Evolutionary conservation across 2,329 filamentous ascomycete genomes (phyloP).

Genomic region (Pseudogymnoascus sp.): DNA sequence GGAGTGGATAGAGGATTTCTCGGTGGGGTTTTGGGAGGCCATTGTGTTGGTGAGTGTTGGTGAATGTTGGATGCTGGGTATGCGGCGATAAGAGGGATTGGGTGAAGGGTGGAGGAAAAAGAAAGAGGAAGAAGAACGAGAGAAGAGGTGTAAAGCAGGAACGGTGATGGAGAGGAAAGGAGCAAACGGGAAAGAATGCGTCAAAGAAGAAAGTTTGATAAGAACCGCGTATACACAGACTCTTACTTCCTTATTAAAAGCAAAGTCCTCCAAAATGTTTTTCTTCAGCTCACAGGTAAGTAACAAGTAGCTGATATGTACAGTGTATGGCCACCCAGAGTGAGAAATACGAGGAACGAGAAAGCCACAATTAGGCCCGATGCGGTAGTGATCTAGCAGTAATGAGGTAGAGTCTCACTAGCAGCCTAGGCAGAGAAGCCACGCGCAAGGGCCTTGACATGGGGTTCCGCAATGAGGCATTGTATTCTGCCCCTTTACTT

Average conservation of each 20-base stretch:
- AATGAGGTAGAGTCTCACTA: no score
- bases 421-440: background rate
- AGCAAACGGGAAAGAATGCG: background rate
- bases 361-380: no score
- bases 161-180: background rate
- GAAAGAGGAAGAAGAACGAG: background rate
- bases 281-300: background rate
- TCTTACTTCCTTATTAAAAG: background rate
- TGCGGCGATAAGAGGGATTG: background rate
- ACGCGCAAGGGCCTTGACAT: background rate
- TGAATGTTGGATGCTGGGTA: background rate
- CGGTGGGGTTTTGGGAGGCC: background rate
- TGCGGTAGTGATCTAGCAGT: no score
- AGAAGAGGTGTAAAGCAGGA: background rate
- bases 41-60: background rate
- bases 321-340: no score
- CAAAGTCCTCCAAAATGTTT: background rate
- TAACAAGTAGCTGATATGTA: background rate
- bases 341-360: no score
- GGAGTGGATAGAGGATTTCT: background rate
- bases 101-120: background rate
- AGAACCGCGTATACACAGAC: background rate
- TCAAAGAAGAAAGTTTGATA: background rate
- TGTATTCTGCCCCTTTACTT: background rate
- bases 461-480: background rate